Evolutionary conservation across 768 basidiomycete genomes (phyloP).

Genomic region (Lentinula lateritia): DNA sequence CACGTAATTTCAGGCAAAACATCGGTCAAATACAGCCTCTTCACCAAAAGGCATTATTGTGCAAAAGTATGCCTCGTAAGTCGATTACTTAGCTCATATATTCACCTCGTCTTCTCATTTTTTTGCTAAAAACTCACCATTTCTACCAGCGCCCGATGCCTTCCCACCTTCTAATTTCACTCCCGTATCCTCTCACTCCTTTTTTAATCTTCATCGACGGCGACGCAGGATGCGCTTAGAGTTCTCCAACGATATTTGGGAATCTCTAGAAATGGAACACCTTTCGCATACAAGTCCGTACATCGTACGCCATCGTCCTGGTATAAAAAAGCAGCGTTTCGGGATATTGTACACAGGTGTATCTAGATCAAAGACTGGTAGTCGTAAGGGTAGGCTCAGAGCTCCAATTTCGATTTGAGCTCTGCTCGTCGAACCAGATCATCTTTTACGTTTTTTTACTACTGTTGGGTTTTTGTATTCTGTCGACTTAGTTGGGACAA

Average conservation of each 20-base stretch:
- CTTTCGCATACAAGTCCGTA: constrained; percentile 8
- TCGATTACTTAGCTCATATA: background rate
- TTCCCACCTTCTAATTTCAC: constrained; percentile 14
- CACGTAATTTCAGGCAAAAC: background rate
- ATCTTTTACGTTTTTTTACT: too few relatives aligned
- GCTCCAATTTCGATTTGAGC: background rate
- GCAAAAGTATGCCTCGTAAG: constrained; percentile 2
- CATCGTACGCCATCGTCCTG: constrained; percentile 14
- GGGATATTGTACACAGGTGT: constrained; percentile 36
- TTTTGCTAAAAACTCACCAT: background rate
- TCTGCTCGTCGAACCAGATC: background rate
- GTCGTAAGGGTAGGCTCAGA: too few relatives aligned
- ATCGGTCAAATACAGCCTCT: background rate
- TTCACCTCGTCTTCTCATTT: background rate
- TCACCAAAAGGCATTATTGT: background rate
- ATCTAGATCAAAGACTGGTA: background rate
- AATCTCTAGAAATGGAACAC: constrained; percentile 8
- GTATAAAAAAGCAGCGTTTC: constrained; percentile 28
- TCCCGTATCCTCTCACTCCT: background rate
- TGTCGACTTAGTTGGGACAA: too few relatives aligned
- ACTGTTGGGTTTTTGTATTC: too few relatives aligned
- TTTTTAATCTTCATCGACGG: background rate
- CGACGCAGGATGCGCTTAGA: constrained; percentile 4
- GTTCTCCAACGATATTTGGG: constrained; percentile 8
- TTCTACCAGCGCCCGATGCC: constrained; percentile 29